A percentile compares a stretch with the other conserved stretches of the same genome.
phyloP scores from a whole-genome alignment of 2,329 filamentous ascomycete genomes.

The Plenodomus lindquistii region DNA sequence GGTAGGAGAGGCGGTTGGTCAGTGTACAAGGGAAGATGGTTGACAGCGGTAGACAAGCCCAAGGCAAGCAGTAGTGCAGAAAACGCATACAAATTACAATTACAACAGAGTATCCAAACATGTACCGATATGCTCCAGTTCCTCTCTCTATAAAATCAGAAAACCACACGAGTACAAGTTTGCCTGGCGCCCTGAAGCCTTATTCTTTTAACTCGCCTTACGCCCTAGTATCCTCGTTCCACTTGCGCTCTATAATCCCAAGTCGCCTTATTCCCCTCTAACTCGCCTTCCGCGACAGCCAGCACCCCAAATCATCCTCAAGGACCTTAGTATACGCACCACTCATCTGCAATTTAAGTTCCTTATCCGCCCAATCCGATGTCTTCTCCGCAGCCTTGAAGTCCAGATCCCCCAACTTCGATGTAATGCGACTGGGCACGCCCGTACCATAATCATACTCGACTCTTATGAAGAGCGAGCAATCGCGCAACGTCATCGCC shows the following conservation, averaged over 20 bases:
- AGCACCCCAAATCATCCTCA: conserved; percentile 3
- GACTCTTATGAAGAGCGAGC: conserved; percentile 49
- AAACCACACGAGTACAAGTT: too few species aligned
- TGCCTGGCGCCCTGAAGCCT: too few species aligned
- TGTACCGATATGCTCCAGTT: too few species aligned
- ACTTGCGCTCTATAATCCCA: not conserved
- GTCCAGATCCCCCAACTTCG: conserved; percentile 52
- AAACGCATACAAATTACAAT: too few species aligned
- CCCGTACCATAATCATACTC: conserved; percentile 6
- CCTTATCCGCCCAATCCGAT: conserved; percentile 47
- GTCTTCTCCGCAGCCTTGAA: conserved; percentile 50
- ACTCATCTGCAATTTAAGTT: conserved; percentile 42
- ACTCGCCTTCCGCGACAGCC: not conserved
- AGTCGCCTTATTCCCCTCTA: not conserved
- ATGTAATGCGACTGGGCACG: conserved; percentile 35
- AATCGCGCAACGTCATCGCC: conserved; percentile 55
- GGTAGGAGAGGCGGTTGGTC: too few species aligned
- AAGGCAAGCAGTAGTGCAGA: too few species aligned
- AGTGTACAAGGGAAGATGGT: too few species aligned
- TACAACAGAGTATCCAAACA: too few species aligned
- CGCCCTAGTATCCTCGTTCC: too few species aligned
- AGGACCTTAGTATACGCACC: conserved; percentile 43
- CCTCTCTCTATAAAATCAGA: too few species aligned
- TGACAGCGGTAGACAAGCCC: too few species aligned
- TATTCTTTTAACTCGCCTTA: too few species aligned